Base-by-base conservation (phyloP, 2,329 filamentous ascomycete genomes). In the Sordariomycetes sp. region DNA sequence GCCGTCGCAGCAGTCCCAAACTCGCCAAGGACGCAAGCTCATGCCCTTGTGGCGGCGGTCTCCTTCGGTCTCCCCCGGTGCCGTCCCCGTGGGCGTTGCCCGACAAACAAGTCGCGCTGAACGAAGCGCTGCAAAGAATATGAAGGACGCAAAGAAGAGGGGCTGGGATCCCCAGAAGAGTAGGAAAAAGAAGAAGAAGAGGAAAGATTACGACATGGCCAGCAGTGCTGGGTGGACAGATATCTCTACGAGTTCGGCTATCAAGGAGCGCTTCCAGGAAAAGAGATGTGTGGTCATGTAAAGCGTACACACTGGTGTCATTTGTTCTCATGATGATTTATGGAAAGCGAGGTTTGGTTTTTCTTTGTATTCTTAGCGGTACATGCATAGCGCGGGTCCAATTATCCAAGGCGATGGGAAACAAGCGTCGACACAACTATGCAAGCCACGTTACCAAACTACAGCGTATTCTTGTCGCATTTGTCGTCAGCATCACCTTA, bases 71-170 rank as follows among this genome's bases (percentile, higher is more conserved):
- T 42, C 53, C 0, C 46, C 55, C 14, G 30, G 34, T n/a, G 20
- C 25, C 12, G 27, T 33, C 1, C 46, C 54, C n/a, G 32, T 34
- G 11, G 63, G 61, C 27, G 50, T 75, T 6, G 63, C 51, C 36
- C 57, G 71, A 21, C 63, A 61, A 18, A 61, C 61, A 24, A 77
- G 72, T 45, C 65, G 75, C 26, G 74, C 74, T 2, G 70, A 74
- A 47, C 61, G 72, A 19, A 75, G 73, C 37, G 75, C 75, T 6
- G 66, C 72, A 8, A 77, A 72, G 54, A 80, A 79, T 43, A 72
- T 79, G 19, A 63, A 68, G 14, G 74, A 79, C 40, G 75, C 75
- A 2, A 74, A 68, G 55, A 66, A 63, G 44, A 64, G 62, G 21
- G 74, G 75, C 1, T 79, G 75, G 73, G 63, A 53, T 24, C 55